phyloP scores from a whole-genome alignment of 2,329 filamentous ascomycete genomes.

The Juglanconis sp. region DNA sequence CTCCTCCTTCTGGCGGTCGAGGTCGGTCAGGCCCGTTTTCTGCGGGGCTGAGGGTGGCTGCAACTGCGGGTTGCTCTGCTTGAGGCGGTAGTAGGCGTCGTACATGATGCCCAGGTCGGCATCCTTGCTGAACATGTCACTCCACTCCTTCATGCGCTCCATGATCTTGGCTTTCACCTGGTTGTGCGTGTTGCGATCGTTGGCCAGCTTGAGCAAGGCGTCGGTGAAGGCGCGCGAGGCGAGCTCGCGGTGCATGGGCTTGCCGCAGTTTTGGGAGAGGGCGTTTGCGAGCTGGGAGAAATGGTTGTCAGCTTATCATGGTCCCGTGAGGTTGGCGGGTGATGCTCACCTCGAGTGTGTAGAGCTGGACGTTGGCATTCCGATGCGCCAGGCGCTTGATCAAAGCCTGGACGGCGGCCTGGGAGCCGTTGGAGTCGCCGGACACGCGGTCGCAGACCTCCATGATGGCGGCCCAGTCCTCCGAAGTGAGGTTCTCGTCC shows the following conservation, averaged over 20 bases:
- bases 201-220: slow-evolving; percentile 82
- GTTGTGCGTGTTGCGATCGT: slow-evolving; percentile 91
- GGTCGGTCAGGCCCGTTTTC: slow-evolving; percentile 85
- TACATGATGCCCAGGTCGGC: slow-evolving; percentile 96
- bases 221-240: slow-evolving; percentile 93
- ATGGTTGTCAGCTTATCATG: slow-evolving; percentile 10
- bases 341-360: slow-evolving; percentile 73
- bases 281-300: slow-evolving; percentile 75
- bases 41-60: slow-evolving; percentile 89
- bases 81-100: slow-evolving; percentile 85
- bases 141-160: slow-evolving; percentile 95
- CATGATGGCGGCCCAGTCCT: slow-evolving; percentile 67
- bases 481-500: slow-evolving; percentile 91
- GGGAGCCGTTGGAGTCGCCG: slow-evolving; percentile 58
- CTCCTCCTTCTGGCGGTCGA: slow-evolving; percentile 91
- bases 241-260: slow-evolving; percentile 82
- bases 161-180: slow-evolving; percentile 97
- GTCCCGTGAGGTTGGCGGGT: slow-evolving; percentile 1
- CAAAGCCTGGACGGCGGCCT: slow-evolving; percentile 83
- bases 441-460: slow-evolving; percentile 61
- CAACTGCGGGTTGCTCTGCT: slow-evolving; percentile 79
- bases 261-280: slow-evolving; percentile 86
- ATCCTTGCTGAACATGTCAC: slow-evolving; percentile 87
- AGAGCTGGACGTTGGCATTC: slow-evolving; percentile 94
- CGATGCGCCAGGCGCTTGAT: slow-evolving; percentile 90